phyloP scores from a whole-genome alignment of 2,329 filamentous ascomycete genomes.

The Dendryphion nanum region DNA sequence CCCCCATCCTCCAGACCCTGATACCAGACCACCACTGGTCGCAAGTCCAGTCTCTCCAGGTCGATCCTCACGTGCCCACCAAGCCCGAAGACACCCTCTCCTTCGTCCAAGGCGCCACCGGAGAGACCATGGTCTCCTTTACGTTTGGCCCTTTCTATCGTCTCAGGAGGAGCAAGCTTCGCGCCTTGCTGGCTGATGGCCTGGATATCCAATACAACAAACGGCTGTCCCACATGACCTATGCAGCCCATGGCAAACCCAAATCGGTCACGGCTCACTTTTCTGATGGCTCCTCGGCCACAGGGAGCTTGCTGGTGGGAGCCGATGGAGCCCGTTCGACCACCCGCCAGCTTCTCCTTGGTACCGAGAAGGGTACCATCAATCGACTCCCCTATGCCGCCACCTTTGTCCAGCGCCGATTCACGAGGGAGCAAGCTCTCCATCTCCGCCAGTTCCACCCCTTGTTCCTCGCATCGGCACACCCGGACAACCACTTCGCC shows the following conservation, averaged over 20 bases:
- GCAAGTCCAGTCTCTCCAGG: conserved; percentile 50
- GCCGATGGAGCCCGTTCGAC: conserved; percentile 38
- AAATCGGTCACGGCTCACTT: conserved; percentile 36
- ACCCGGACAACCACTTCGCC: conserved; percentile 46
- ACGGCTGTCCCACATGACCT: conserved; percentile 33
- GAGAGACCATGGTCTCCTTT: conserved; percentile 33
- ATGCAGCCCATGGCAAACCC: conserved; percentile 27
- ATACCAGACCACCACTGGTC: conserved; percentile 54
- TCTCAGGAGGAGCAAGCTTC: conserved; percentile 34
- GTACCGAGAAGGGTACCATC: conserved; percentile 24
- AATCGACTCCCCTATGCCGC: conserved; percentile 45
- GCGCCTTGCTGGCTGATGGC: conserved; percentile 25
- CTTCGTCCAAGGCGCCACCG: conserved; percentile 36
- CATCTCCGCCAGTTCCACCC: conserved; percentile 47
- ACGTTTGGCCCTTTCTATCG: conserved; percentile 37
- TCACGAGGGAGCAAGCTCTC: conserved; percentile 43
- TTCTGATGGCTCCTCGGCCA: conserved; percentile 27
- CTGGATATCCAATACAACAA: conserved; percentile 41
- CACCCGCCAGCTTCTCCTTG: conserved; percentile 29
- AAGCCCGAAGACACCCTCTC: conserved; percentile 33
- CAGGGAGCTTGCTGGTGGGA: conserved; percentile 34
- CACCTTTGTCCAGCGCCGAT: conserved; percentile 46
- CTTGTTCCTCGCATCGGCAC: conserved; percentile 43
- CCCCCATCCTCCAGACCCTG: conserved; percentile 52
- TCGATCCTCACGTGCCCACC: conserved; percentile 50